These are phyloP conservation scores for Penicillium sp. DNA, from an alignment of 2,329 filamentous ascomycete genomes.

Conservation along the genomic window DNA sequence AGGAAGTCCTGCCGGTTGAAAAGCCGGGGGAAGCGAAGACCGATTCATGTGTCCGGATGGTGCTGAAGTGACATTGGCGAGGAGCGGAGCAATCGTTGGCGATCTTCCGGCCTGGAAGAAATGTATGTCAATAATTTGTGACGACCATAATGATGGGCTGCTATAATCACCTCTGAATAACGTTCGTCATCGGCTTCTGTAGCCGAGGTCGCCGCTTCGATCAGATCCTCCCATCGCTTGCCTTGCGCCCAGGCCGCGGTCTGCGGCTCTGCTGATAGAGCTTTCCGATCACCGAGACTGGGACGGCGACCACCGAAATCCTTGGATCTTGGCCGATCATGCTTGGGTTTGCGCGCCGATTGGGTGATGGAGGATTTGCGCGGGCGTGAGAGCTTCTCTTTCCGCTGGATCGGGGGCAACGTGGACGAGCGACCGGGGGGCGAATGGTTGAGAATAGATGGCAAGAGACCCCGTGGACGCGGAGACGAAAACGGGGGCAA, in stretches of 20 bases:
- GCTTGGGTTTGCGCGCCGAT: slow-evolving; percentile 65
- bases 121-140: background rate
- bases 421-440: slow-evolving; percentile 84
- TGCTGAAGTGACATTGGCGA: slow-evolving; percentile 37
- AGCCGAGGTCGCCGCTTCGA: slow-evolving; percentile 87
- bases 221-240: slow-evolving; percentile 92
- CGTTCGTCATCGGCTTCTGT: slow-evolving; percentile 81
- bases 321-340: slow-evolving; percentile 74
- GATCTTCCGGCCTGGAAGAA: slow-evolving; percentile 35
- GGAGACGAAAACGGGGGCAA: slow-evolving; percentile 57
- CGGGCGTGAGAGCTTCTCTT: slow-evolving; percentile 63
- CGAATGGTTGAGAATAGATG: slow-evolving; percentile 71
- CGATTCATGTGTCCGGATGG: slow-evolving; percentile 45
- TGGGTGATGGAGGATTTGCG: slow-evolving; percentile 84
- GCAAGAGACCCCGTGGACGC: slow-evolving; percentile 67
- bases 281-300: slow-evolving; percentile 71
- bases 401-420: slow-evolving; percentile 72
- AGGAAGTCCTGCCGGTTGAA: slow-evolving; percentile 46
- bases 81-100: slow-evolving; percentile 37
- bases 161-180: slow-evolving; percentile 66
- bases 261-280: slow-evolving; percentile 77
- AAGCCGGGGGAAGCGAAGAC: slow-evolving; percentile 57
- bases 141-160: background rate
- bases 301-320: slow-evolving; percentile 63
- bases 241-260: slow-evolving; percentile 65